Evolutionary conservation across 371 early-diverging fungal genomes (phyloP).

Genomic region (Amoeboaphelidium occidentale): DNA sequence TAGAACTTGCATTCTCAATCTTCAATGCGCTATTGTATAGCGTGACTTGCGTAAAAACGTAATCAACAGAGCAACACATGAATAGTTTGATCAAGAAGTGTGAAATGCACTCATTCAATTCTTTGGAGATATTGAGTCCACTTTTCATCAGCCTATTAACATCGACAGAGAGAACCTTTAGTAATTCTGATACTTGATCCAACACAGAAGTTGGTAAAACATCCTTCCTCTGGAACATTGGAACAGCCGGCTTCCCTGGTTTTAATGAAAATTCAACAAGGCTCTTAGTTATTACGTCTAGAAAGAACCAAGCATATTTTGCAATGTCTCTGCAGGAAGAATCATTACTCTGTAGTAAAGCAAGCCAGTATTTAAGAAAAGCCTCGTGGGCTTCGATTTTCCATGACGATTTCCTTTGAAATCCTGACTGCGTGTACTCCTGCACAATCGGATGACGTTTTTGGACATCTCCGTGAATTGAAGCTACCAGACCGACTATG

Average conservation of each 20-base stretch:
- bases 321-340: not conserved
- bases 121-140: not conserved
- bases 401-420: not conserved
- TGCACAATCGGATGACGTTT: not conserved
- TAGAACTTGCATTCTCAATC: too few relatives aligned
- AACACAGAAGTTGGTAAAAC: too few relatives aligned
- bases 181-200: too few relatives aligned
- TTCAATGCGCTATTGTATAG: too few relatives aligned
- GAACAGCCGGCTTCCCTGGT: too few relatives aligned
- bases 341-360: not conserved
- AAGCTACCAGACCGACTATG: not conserved
- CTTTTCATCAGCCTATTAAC: not conserved
- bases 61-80: not conserved
- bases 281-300: not conserved
- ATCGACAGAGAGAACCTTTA: not conserved
- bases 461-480: not conserved
- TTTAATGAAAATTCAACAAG: not conserved
- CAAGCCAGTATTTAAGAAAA: not conserved
- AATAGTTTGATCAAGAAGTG: not conserved
- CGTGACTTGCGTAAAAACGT: not conserved
- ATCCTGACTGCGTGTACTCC: not conserved
- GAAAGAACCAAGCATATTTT: not conserved
- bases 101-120: not conserved
- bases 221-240: too few relatives aligned
- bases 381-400: not conserved